These are phyloP conservation scores for Alopecurus myosuroides DNA, from an alignment of 176 grass and related monocot species.

Conservation along the genomic window DNA sequence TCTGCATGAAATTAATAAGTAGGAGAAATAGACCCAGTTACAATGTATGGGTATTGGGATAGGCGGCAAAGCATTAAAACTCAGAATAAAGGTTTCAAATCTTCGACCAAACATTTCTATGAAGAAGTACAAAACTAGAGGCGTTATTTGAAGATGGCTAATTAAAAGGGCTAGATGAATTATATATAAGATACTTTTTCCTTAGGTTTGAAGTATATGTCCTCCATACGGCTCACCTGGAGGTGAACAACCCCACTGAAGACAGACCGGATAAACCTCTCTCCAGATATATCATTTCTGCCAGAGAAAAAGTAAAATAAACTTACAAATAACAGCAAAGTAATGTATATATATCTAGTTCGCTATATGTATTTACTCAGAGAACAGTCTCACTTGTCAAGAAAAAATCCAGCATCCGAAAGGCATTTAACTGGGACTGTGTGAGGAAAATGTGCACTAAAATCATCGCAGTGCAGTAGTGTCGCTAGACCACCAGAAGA, in stretches of 20 bases:
- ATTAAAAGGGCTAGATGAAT: neutral
- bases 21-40: neutral
- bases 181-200: neutral
- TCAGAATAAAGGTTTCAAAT: neutral
- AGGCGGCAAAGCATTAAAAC: neutral
- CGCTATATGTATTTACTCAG: neutral
- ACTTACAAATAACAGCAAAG: neutral
- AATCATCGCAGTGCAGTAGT: conserved; percentile 72
- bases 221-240: conserved; percentile 34
- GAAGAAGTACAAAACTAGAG: neutral
- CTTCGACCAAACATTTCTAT: neutral
- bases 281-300: conserved; percentile 60
- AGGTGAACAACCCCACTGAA: conserved; percentile 53
- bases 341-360: neutral
- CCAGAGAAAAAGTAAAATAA: neutral
- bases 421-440: conserved; percentile 58
- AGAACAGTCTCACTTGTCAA: conserved; percentile 47
- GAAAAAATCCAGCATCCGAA: conserved; percentile 80
- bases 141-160: neutral
- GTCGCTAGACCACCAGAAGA: conserved; percentile 77
- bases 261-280: conserved; percentile 39
- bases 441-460: conserved; percentile 30
- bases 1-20: conserved; percentile 10
- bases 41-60: neutral
- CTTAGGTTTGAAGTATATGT: neutral